These are phyloP conservation scores for Curvularia spicifera DNA, from an alignment of 2,329 filamentous ascomycete genomes.

Conservation along the genomic window DNA sequence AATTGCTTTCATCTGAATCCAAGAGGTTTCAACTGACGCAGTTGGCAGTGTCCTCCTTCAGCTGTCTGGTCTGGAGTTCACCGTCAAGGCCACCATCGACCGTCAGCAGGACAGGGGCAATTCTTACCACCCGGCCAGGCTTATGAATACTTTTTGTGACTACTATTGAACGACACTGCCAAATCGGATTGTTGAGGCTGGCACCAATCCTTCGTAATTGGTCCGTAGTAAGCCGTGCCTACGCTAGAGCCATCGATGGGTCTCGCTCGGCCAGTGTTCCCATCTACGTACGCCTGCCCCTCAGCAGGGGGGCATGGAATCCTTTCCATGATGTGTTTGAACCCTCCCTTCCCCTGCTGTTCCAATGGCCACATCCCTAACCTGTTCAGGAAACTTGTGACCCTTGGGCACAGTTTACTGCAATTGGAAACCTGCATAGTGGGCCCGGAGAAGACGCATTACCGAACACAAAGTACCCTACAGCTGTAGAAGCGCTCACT, in stretches of 20 bases:
- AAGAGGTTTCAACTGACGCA: conserved; percentile 28
- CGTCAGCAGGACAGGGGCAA: conserved; percentile 20
- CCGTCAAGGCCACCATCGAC: conserved; percentile 18
- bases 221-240: conserved; percentile 14
- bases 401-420: conserved; percentile 56
- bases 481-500: conserved; percentile 51
- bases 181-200: conserved; percentile 5
- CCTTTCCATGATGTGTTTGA: conserved; percentile 53
- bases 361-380: conserved; percentile 15
- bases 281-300: conserved; percentile 58
- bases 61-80: conserved; percentile 21
- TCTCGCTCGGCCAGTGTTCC: conserved; percentile 50
- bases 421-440: conserved; percentile 57
- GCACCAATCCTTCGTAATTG: conserved; percentile 5
- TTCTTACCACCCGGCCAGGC: conserved; percentile 9
- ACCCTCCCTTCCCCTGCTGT: conserved; percentile 8
- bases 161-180: conserved; percentile 4
- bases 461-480: conserved; percentile 54
- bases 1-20: conserved; percentile 26
- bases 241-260: conserved; percentile 21
- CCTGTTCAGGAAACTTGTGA: conserved; percentile 35
- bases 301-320: conserved; percentile 56
- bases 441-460: conserved; percentile 54
- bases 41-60: conserved; percentile 20
- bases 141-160: conserved; percentile 12